Percentiles rank a stretch among this genome's conserved stretches.
These are phyloP conservation scores for Akanthomyces uredinophilus DNA, from an alignment of 2,329 filamentous ascomycete species.

Conservation along the genomic window DNA sequence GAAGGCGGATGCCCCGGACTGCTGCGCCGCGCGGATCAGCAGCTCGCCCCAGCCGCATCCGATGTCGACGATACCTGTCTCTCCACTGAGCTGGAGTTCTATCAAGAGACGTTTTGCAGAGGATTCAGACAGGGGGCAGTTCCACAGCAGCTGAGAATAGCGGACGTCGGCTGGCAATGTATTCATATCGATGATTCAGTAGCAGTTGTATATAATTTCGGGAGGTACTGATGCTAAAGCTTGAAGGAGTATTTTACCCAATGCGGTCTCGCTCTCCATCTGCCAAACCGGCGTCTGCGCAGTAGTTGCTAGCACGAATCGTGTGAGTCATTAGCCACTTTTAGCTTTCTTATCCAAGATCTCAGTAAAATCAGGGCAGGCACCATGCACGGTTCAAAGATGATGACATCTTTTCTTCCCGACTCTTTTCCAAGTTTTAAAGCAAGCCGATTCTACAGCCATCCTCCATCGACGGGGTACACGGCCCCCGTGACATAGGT, in stretches of 20 bases:
- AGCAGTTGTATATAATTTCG: background rate
- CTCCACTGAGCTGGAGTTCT: background rate
- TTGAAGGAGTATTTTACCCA: too few relatives aligned
- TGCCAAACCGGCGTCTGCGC: too few relatives aligned
- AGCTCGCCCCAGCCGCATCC: slow-evolving; percentile 20
- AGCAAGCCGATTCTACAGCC: slow-evolving; percentile 22
- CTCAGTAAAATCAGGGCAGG: too few relatives aligned
- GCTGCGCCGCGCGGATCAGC: slow-evolving; percentile 11
- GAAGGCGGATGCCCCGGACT: background rate
- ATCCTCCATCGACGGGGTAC: slow-evolving; percentile 43
- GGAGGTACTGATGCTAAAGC: background rate
- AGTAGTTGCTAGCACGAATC: too few relatives aligned
- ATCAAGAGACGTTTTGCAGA: background rate
- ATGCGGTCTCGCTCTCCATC: too few relatives aligned
- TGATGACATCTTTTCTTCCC: background rate
- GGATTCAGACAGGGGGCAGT: slow-evolving; percentile 4
- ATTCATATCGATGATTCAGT: background rate
- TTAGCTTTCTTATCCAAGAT: background rate
- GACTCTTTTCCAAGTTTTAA: background rate
- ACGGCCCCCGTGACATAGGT: slow-evolving; percentile 33
- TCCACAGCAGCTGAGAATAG: slow-evolving; percentile 7
- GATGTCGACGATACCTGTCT: slow-evolving; percentile 14
- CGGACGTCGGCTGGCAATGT: background rate
- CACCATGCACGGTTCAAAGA: background rate
- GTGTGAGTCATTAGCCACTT: background rate